These are phyloP conservation scores for Castanea crenata DNA, from an alignment of 306 rosid genomes.

Conservation along the genomic window DNA sequence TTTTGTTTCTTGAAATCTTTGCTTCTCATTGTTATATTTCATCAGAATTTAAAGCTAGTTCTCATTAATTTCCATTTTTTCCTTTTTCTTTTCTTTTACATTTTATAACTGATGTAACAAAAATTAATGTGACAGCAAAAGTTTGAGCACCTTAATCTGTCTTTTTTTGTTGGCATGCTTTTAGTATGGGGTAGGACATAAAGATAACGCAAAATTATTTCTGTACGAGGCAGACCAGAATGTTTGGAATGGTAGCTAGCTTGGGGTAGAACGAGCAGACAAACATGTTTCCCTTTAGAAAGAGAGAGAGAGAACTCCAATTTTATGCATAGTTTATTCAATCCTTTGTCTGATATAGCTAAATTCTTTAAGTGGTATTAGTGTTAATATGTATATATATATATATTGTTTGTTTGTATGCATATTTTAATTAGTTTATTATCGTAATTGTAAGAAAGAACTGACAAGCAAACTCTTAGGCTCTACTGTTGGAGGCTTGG, in stretches of 20 bases:
- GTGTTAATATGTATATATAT: not conserved
- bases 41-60: not conserved
- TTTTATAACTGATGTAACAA: not conserved
- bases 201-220: not conserved
- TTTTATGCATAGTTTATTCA: not conserved
- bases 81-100: not conserved
- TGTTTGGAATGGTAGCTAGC: constrained; percentile 8
- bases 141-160: not conserved
- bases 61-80: not conserved
- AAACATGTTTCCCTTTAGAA: constrained; percentile 8
- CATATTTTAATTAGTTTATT: not conserved
- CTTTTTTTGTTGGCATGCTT: not conserved
- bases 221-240: constrained; percentile 11
- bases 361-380: not conserved
- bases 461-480: not conserved
- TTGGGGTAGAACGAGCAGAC: constrained; percentile 5
- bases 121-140: not conserved
- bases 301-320: not conserved
- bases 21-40: not conserved
- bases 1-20: not conserved
- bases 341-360: not conserved
- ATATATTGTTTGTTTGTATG: not conserved
- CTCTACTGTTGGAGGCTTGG: no score
- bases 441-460: not conserved
- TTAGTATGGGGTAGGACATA: not conserved